A percentile compares a stretch with the other conserved stretches of the same genome.
Evolutionary conservation across 331 rosid genomes (phyloP).

Genomic region (Dryas integrifolia): DNA sequence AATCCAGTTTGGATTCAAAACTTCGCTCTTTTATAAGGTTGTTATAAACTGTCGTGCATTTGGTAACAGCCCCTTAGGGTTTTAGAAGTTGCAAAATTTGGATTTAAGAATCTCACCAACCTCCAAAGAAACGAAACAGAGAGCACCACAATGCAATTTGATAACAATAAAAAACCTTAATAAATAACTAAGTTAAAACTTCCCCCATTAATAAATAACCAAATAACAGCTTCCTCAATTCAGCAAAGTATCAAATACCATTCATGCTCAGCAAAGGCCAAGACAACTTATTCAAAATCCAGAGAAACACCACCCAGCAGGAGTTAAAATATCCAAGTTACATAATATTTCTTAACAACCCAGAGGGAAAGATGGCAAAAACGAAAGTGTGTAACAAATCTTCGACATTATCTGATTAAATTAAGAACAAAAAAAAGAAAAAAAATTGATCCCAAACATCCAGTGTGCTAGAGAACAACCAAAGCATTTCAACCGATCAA

Average conservation of each 20-base stretch:
- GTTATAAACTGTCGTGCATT: background rate
- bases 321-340: slow-evolving; percentile 30
- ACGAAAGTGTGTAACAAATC: slow-evolving; percentile 39
- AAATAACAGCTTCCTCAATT: slow-evolving; percentile 7
- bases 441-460: background rate
- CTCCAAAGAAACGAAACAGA: background rate
- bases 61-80: background rate
- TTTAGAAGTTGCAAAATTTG: background rate
- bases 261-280: slow-evolving; percentile 24
- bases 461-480: slow-evolving; percentile 6
- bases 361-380: slow-evolving; percentile 20
- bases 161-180: background rate
- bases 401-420: slow-evolving; percentile 53
- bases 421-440: slow-evolving; percentile 16
- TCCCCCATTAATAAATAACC: background rate
- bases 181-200: background rate
- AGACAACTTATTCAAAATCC: slow-evolving; percentile 26
- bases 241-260: slow-evolving; percentile 7
- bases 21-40: background rate
- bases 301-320: slow-evolving; percentile 22
- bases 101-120: background rate
- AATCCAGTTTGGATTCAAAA: background rate
- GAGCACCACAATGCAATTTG: background rate
- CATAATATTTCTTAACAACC: slow-evolving; percentile 38
- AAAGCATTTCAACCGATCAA: slow-evolving; percentile 34